Conservation (phyloP, 2,329 filamentous ascomycete genomes). For the Aspergillus carbonarius region DNA sequence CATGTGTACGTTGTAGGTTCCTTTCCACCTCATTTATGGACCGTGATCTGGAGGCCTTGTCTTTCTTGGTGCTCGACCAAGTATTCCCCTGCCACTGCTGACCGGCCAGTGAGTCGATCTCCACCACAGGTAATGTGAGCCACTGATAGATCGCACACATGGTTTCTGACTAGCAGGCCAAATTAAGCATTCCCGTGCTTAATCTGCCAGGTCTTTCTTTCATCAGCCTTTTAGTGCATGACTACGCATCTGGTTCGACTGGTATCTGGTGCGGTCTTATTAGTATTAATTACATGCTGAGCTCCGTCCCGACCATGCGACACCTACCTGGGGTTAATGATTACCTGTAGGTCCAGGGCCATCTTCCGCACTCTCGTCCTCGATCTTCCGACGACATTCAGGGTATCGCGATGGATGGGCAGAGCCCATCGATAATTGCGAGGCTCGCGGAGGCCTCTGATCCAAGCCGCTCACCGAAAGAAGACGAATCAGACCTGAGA, state of each 20-base stretch:
- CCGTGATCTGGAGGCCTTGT: not conserved
- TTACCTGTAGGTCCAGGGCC: conserved; percentile 29
- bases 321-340: conserved; percentile 25
- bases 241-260: not conserved
- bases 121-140: not conserved
- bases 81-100: not conserved
- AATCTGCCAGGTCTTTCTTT: not conserved
- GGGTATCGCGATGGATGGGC: conserved; percentile 24
- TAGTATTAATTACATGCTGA: conserved; percentile 6
- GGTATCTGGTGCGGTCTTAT: not conserved
- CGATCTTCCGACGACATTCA: conserved; percentile 9
- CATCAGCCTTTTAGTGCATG: not conserved
- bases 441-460: not conserved
- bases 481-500: not conserved
- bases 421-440: not conserved
- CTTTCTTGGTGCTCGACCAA: not conserved
- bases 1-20: not conserved
- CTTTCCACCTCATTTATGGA: not conserved
- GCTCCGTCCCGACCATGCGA: conserved; percentile 35
- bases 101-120: not conserved
- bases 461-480: not conserved
- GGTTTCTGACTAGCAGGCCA: not conserved
- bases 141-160: not conserved
- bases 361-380: conserved; percentile 15
- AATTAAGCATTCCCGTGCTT: not conserved